These are phyloP conservation scores for Zymoseptoria crescenta DNA, from an alignment of 2,329 filamentous ascomycete species.

Conservation along the genomic window DNA sequence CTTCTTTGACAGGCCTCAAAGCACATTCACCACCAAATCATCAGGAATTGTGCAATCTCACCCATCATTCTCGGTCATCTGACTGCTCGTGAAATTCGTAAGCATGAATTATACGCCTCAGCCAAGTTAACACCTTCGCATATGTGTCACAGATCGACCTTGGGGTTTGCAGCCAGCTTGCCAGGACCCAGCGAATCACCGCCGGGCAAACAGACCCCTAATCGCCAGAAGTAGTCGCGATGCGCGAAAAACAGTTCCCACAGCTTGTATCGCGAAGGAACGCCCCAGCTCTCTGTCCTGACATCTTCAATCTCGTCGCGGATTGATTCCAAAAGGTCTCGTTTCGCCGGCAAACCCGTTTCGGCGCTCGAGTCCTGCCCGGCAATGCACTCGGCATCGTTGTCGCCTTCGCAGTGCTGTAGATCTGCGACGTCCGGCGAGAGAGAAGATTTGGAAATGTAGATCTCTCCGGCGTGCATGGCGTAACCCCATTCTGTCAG, in stretches of 20 bases:
- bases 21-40: neutral
- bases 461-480: constrained; percentile 81
- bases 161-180: constrained; percentile 9
- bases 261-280: constrained; percentile 59
- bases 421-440: constrained; percentile 63
- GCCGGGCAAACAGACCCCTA: constrained; percentile 75
- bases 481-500: constrained; percentile 80
- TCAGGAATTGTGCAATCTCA: neutral
- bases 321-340: constrained; percentile 19
- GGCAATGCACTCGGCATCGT: constrained; percentile 64
- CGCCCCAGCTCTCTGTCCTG: constrained; percentile 25
- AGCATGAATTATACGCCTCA: neutral
- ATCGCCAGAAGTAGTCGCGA: constrained; percentile 90
- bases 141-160: constrained; percentile 21
- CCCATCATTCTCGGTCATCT: neutral
- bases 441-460: constrained; percentile 64
- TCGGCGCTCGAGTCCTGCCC: constrained; percentile 41
- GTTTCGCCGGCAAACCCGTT: constrained; percentile 1
- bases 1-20: neutral
- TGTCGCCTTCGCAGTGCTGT: constrained; percentile 61
- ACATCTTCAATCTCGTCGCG: constrained; percentile 28
- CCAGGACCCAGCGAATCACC: constrained; percentile 26
- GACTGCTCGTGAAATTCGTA: neutral
- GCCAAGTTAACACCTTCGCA: neutral
- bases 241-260: constrained; percentile 93